phyloP scores from a whole-genome alignment of 139 green algal species.

The Micractinium sp. region DNA sequence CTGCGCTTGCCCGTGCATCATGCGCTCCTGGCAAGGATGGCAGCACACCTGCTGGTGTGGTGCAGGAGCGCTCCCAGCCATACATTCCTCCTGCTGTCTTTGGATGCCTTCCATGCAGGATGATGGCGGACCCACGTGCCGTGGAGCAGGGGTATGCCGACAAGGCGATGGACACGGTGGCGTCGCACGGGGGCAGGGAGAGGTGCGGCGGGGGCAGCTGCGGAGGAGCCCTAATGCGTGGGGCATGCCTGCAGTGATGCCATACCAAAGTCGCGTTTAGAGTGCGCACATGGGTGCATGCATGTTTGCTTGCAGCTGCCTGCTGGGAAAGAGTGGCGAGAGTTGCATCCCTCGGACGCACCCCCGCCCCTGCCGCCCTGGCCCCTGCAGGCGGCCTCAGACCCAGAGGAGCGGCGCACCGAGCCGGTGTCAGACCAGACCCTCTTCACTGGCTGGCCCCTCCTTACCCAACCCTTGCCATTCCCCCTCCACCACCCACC shows the following conservation, averaged over 20 bases:
- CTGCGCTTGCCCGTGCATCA: neutral
- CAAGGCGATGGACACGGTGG: neutral
- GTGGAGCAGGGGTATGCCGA: conserved; percentile 4
- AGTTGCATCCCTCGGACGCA: neutral
- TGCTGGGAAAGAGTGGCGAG: too few relatives aligned
- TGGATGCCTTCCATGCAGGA: neutral
- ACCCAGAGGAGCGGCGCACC: neutral
- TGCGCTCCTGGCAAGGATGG: too few relatives aligned
- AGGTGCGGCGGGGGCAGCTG: neutral
- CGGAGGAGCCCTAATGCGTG: too few relatives aligned
- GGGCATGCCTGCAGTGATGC: too few relatives aligned
- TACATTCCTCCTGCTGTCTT: neutral
- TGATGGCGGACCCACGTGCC: neutral
- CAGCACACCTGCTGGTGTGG: neutral
- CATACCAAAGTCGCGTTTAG: too few relatives aligned
- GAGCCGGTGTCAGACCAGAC: neutral
- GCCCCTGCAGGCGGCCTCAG: neutral
- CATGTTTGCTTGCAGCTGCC: too few relatives aligned
- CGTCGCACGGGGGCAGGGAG: neutral
- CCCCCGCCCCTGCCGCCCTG: too few relatives aligned
- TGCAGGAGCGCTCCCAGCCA: neutral
- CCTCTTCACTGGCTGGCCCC: neutral
- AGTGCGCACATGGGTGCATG: too few relatives aligned
- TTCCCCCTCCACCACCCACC: neutral
- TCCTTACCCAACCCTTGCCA: neutral